Percentiles rank a stretch among this genome's conserved stretches.
Conservation (phyloP, 192 early-diverging fungal genomes). For the Coemansia sp. region DNA sequence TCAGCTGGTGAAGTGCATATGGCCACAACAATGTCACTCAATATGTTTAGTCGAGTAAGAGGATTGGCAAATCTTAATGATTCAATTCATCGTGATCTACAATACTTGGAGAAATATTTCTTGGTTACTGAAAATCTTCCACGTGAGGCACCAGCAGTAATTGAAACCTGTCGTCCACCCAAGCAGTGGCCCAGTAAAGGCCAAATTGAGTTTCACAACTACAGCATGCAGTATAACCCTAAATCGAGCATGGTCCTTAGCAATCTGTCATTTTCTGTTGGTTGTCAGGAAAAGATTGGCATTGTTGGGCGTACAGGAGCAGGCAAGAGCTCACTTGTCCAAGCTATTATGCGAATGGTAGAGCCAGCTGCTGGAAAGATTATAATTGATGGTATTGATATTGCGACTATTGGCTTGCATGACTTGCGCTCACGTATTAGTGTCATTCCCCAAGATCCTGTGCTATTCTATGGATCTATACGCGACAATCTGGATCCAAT, state of each 20-base stretch:
- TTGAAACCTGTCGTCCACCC: constrained; percentile 55
- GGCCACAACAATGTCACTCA: neutral
- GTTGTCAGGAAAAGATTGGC: constrained; percentile 67
- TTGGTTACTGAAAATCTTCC: neutral
- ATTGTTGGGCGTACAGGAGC: constrained; percentile 87
- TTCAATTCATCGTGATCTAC: constrained; percentile 2
- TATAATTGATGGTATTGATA: constrained; percentile 64
- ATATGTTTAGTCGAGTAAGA: neutral
- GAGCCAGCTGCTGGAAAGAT: constrained; percentile 58
- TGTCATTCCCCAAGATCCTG: constrained; percentile 72
- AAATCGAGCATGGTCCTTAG: constrained; percentile 6
- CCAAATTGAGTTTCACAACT: constrained; percentile 55
- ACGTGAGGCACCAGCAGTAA: constrained; percentile 63
- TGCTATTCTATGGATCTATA: constrained; percentile 66
- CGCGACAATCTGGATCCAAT: constrained; percentile 73
- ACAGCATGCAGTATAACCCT: constrained; percentile 20
- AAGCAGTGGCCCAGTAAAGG: constrained; percentile 66
- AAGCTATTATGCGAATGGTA: constrained; percentile 65
- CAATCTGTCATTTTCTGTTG: constrained; percentile 58
- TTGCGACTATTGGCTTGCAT: constrained; percentile 55
- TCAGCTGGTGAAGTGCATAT: constrained; percentile 16
- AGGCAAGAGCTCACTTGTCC: constrained; percentile 64
- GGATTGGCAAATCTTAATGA: neutral
- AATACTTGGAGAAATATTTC: neutral
- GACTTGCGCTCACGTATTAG: constrained; percentile 61